Conservation (phyloP, 257 asterid species). For the Misopates orontium region DNA sequence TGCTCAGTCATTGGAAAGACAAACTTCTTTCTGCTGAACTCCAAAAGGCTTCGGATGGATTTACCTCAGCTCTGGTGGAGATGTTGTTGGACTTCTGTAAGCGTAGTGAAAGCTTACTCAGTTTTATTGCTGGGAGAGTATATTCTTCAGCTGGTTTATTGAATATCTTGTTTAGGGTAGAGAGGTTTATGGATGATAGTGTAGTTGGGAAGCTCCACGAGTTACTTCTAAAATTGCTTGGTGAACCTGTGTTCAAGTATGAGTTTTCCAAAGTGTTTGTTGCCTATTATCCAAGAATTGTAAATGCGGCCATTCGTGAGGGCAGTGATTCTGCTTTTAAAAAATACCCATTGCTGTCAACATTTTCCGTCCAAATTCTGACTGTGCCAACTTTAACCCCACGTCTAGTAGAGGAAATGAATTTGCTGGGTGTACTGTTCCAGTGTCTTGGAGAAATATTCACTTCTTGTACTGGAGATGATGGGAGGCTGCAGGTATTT, state of each 20-base stretch:
- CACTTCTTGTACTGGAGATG: conserved; percentile 61
- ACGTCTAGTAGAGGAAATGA: conserved; percentile 89
- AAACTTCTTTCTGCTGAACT: conserved; percentile 43
- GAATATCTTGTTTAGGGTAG: conserved; percentile 75
- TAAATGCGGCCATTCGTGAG: conserved; percentile 56
- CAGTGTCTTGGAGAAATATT: conserved; percentile 71
- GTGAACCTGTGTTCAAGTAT: conserved; percentile 85
- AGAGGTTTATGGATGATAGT: conserved; percentile 47
- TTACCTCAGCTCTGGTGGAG: conserved; percentile 73
- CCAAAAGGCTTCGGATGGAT: conserved; percentile 53
- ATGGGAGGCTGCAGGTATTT: conserved; percentile 80
- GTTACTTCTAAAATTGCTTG: conserved; percentile 80
- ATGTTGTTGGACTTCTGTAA: conserved; percentile 82
- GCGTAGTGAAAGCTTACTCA: conserved; percentile 83
- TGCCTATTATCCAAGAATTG: conserved; percentile 73
- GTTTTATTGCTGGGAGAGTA: conserved; percentile 79
- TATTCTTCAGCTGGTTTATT: conserved; percentile 66
- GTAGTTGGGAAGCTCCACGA: conserved; percentile 77
- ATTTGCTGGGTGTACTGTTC: conserved; percentile 76
- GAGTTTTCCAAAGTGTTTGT: conserved; percentile 90
- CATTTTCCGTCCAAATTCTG: conserved; percentile 89
- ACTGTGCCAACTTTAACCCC: conserved; percentile 89
- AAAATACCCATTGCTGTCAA: conserved; percentile 64
- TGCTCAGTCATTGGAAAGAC: conserved; percentile 67
- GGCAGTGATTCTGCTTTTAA: conserved; percentile 52